phyloP scores from a whole-genome alignment of 257 asterid species.

The Echium plantagineum region DNA sequence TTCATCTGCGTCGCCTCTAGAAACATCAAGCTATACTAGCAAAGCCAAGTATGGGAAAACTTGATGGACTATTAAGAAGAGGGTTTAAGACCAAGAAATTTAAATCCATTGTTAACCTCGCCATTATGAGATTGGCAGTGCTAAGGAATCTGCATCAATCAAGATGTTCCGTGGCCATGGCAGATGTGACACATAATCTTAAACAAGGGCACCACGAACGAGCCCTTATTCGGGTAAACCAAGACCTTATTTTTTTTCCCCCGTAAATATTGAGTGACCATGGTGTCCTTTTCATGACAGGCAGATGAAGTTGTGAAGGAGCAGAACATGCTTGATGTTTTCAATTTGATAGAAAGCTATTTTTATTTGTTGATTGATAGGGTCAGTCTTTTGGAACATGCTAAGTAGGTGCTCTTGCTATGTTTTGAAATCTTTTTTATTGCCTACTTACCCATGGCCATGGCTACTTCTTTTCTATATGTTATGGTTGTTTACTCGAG shows the following conservation, averaged over 20 bases:
- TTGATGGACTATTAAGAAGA: conserved; percentile 54
- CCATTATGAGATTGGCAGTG: conserved; percentile 51
- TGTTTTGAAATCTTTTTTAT: not conserved
- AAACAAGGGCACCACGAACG: conserved; percentile 41
- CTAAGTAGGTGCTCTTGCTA: conserved; percentile 31
- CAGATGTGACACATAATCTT: conserved; percentile 66
- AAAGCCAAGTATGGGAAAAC: conserved; percentile 41
- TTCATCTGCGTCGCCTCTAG: too few species aligned
- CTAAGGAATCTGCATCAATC: conserved; percentile 70
- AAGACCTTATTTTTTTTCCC: too few species aligned
- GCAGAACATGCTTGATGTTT: conserved; percentile 78
- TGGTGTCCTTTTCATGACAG: conserved; percentile 17
- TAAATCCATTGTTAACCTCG: conserved; percentile 42
- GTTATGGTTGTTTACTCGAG: not conserved
- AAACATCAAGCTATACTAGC: not conserved
- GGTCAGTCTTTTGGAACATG: conserved; percentile 43
- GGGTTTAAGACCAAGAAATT: conserved; percentile 31
- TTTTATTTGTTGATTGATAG: conserved; percentile 53
- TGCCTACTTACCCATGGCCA: not conserved
- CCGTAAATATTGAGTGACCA: too few species aligned
- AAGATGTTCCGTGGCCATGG: conserved; percentile 41
- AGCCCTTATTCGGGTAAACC: conserved; percentile 80
- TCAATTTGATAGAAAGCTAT: conserved; percentile 49
- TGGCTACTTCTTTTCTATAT: too few species aligned
- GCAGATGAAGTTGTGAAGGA: conserved; percentile 85